Evolutionary conservation across 805 yeast species (phyloP).

Genomic region (Zygosaccharomyces pseudorouxii): DNA sequence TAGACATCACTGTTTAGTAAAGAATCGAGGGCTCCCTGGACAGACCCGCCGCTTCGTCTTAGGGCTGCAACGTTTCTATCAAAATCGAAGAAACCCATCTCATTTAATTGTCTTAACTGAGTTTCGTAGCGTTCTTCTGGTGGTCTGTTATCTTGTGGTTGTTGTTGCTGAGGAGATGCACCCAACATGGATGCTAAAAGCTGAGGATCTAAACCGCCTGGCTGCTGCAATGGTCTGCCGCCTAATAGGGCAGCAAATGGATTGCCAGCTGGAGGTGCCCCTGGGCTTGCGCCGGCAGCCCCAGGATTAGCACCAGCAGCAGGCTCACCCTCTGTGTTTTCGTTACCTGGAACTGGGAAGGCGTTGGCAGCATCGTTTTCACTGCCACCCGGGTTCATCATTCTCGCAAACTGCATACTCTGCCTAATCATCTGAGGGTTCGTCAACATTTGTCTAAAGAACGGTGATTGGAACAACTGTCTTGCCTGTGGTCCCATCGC

Average conservation of each 20-base stretch:
- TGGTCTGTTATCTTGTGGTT: constrained; percentile 54
- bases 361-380: constrained; percentile 33
- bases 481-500: constrained; percentile 88
- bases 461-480: constrained; percentile 77
- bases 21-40: constrained; percentile 93
- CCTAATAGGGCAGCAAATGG: constrained; percentile 41
- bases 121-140: constrained; percentile 74
- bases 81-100: constrained; percentile 85
- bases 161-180: constrained; percentile 11
- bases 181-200: constrained; percentile 43
- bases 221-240: constrained; percentile 25
- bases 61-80: constrained; percentile 88
- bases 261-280: constrained; percentile 37
- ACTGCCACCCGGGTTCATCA: constrained; percentile 39
- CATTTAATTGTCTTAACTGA: constrained; percentile 71
- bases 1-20: constrained; percentile 59
- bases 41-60: constrained; percentile 94
- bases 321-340: constrained; percentile 9
- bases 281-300: constrained; percentile 25
- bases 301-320: constrained; percentile 12
- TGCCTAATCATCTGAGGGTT: constrained; percentile 84
- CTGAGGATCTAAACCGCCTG: constrained; percentile 47
- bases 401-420: constrained; percentile 70
- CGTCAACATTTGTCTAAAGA: constrained; percentile 70
- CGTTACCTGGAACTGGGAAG: constrained; percentile 49